These are phyloP conservation scores for Aspergillus floridensis DNA, from an alignment of 2,329 filamentous ascomycete genomes.

Conservation along the genomic window DNA sequence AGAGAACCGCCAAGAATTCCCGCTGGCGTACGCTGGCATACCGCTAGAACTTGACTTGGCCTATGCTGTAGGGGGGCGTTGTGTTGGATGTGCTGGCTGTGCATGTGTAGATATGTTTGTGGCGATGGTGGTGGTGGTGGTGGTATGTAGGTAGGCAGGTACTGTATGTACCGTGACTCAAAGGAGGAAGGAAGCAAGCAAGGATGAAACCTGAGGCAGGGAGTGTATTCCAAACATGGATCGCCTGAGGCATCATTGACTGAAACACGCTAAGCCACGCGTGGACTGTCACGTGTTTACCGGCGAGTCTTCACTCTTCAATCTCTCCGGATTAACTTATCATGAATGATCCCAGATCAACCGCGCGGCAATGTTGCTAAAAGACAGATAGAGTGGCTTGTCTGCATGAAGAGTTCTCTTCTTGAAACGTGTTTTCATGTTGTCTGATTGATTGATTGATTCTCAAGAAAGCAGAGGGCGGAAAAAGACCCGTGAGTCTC, in stretches of 20 bases:
- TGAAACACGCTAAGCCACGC: conserved; percentile 31
- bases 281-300: conserved; percentile 23
- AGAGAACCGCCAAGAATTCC: not conserved
- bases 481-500: not conserved
- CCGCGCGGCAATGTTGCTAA: conserved; percentile 5
- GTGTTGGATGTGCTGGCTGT: not conserved
- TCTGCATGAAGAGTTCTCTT: conserved; percentile 8
- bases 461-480: not conserved
- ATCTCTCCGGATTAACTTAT: conserved; percentile 1
- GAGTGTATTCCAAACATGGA: conserved; percentile 14
- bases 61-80: not conserved
- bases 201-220: conserved; percentile 11
- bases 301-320: conserved; percentile 1
- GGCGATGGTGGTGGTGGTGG: not conserved
- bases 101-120: not conserved
- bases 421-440: not conserved
- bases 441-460: too few relatives aligned
- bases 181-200: not conserved
- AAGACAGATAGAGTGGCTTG: conserved; percentile 16
- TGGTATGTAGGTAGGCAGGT: not conserved
- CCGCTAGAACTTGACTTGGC: not conserved
- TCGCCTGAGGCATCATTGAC: conserved; percentile 16
- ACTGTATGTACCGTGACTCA: too few relatives aligned
- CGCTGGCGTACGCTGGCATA: not conserved
- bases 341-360: too few relatives aligned